These are phyloP conservation scores for Pleurotus citrinopileatus DNA, from an alignment of 768 basidiomycete species.

Conservation along the genomic window DNA sequence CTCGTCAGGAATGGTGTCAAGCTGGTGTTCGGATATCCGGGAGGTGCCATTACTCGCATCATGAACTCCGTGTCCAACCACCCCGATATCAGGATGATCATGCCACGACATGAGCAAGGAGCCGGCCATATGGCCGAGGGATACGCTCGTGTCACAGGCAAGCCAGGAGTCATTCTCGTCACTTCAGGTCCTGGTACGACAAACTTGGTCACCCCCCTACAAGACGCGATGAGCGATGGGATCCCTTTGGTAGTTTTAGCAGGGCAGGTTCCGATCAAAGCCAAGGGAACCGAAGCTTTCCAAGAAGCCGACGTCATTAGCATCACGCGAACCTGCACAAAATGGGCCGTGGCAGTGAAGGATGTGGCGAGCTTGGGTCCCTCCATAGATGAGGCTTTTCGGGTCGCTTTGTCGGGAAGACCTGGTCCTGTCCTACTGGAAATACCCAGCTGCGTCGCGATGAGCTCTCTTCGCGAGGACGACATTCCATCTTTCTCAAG, in stretches of 20 bases:
- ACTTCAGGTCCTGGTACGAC: conserved; percentile 98
- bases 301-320: conserved; percentile 98
- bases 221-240: conserved; percentile 94
- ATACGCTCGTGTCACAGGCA: conserved; percentile 95
- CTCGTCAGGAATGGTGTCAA: conserved; percentile 96
- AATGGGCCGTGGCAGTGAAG: conserved; percentile 99
- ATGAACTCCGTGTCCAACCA: conserved; percentile 99
- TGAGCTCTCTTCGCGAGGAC: conserved; percentile 79
- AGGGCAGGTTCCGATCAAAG: conserved; percentile 98
- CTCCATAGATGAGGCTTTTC: conserved; percentile 98
- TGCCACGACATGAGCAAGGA: conserved; percentile 97
- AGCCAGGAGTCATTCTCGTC: conserved; percentile 96
- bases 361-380: conserved; percentile 92
- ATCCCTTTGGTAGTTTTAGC: conserved; percentile 93
- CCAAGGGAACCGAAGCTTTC: conserved; percentile 96
- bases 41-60: conserved; percentile 96
- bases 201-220: conserved; percentile 97
- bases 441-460: conserved; percentile 96
- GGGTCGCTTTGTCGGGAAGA: conserved; percentile 94
- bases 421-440: conserved; percentile 98
- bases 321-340: conserved; percentile 95
- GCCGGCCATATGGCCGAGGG: conserved; percentile 99
- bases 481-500: conserved; percentile 74
- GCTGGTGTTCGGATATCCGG: conserved; percentile 97
- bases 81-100: conserved; percentile 88